Conservation (phyloP, 805 yeast species). For the Priceomyces haplophilus region DNA sequence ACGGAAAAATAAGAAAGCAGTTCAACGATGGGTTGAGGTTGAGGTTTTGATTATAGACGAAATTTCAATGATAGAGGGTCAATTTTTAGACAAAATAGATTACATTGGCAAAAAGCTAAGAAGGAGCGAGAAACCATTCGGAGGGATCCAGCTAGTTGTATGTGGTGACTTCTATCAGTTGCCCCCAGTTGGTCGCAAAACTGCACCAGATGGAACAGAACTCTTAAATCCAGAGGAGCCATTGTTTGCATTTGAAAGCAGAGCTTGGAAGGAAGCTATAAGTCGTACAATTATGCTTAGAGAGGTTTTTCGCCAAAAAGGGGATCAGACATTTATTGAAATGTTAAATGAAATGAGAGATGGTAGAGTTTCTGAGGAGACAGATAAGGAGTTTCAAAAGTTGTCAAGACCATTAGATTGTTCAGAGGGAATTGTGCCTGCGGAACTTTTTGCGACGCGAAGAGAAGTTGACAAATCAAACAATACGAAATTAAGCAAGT, state of each 20-base stretch:
- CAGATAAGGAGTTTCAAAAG: constrained; percentile 47
- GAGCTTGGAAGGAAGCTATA: constrained; percentile 59
- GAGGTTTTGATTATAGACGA: constrained; percentile 73
- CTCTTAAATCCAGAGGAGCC: constrained; percentile 16
- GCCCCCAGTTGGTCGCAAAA: constrained; percentile 60
- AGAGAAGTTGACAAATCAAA: constrained; percentile 70
- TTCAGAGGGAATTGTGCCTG: constrained; percentile 62
- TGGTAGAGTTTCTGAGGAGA: constrained; percentile 52
- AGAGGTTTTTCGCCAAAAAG: constrained; percentile 74
- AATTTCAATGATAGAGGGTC: constrained; percentile 76
- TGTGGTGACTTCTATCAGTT: constrained; percentile 83
- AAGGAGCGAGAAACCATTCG: constrained; percentile 55
- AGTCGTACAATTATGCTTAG: constrained; percentile 54
- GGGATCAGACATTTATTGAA: constrained; percentile 63
- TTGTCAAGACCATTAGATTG: constrained; percentile 51
- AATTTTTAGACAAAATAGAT: constrained; percentile 60
- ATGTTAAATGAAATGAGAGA: constrained; percentile 75
- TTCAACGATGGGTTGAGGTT: constrained; percentile 52
- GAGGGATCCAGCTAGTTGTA: constrained; percentile 72
- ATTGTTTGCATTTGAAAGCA: constrained; percentile 63
- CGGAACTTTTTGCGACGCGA: constrained; percentile 72
- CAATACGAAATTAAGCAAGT: constrained; percentile 39
- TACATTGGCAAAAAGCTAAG: constrained; percentile 54
- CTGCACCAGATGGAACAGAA: constrained; percentile 26
- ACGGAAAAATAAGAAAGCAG: constrained; percentile 47